phyloP scores from a whole-genome alignment of 257 asterid species.

The Scutellaria minor region DNA sequence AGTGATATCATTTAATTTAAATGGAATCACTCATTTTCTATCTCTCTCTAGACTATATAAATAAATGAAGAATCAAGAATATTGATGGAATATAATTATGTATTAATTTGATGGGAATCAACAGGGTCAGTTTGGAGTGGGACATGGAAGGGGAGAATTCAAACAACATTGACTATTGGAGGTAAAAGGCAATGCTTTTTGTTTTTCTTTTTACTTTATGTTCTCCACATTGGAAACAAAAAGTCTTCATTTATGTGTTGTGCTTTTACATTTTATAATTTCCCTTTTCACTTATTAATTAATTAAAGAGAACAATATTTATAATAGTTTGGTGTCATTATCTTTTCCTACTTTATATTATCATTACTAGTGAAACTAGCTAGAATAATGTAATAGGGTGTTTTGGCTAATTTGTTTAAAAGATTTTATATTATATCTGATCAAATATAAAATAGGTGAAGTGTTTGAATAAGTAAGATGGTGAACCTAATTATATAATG shows the following conservation, averaged over 20 bases:
- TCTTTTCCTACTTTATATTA: no score
- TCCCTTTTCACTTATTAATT: background rate
- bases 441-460: no score
- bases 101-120: conserved; percentile 39
- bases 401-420: no score
- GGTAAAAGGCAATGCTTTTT: conserved; percentile 47
- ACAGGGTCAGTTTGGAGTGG: conserved; percentile 58
- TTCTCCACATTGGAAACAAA: conserved; percentile 35
- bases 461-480: no score
- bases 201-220: conserved; percentile 22
- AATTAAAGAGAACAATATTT: no score
- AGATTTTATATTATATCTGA: no score
- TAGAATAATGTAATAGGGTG: no score
- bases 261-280: conserved; percentile 33
- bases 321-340: no score
- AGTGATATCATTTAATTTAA: no score
- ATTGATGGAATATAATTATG: background rate
- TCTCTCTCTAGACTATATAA: background rate
- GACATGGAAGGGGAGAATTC: conserved; percentile 53
- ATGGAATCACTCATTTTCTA: background rate
- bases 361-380: no score
- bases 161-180: conserved; percentile 52
- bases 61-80: background rate
- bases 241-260: conserved; percentile 33
- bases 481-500: no score